phyloP scores from a whole-genome alignment of 192 early-diverging fungal species.

The Mortierella alpina region DNA sequence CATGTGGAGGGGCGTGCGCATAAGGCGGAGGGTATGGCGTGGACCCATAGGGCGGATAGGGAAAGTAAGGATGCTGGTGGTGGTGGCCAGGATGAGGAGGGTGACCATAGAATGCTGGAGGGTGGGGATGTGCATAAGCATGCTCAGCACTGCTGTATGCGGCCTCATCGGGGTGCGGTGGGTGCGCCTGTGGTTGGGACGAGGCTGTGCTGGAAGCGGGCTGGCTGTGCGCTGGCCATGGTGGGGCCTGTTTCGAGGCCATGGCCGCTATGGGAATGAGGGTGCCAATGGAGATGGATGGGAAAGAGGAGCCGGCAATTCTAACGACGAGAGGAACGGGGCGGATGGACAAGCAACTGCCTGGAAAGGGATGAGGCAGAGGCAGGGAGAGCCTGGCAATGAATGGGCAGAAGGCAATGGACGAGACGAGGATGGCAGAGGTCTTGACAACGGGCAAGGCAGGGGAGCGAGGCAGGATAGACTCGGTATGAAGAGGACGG shows the following conservation, averaged over 20 bases:
- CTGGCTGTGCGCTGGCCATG: neutral
- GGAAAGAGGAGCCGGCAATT: too few species aligned
- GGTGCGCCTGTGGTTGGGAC: neutral
- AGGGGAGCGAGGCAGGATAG: too few species aligned
- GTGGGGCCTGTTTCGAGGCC: neutral
- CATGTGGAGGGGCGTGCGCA: constrained; percentile 7
- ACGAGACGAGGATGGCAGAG: too few species aligned
- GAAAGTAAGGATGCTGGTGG: constrained; percentile 1
- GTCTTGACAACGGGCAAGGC: too few species aligned
- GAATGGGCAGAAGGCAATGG: too few species aligned
- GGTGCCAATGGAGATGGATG: neutral
- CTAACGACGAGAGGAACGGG: too few species aligned
- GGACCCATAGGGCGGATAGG: neutral
- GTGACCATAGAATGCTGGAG: neutral
- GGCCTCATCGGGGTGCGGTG: neutral
- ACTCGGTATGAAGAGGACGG: neutral
- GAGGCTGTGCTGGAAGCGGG: neutral
- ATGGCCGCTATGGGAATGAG: neutral
- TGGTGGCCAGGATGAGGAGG: neutral
- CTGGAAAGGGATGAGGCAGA: neutral
- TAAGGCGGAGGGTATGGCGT: neutral
- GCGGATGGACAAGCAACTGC: too few species aligned
- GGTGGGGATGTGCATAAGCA: neutral
- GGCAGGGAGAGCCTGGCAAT: neutral
- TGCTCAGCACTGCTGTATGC: neutral